A percentile compares a stretch with the other conserved stretches of the same genome.
These are phyloP conservation scores for Hypoxylon sp. DNA, from an alignment of 2,329 filamentous ascomycete species.

Conservation along the genomic window DNA sequence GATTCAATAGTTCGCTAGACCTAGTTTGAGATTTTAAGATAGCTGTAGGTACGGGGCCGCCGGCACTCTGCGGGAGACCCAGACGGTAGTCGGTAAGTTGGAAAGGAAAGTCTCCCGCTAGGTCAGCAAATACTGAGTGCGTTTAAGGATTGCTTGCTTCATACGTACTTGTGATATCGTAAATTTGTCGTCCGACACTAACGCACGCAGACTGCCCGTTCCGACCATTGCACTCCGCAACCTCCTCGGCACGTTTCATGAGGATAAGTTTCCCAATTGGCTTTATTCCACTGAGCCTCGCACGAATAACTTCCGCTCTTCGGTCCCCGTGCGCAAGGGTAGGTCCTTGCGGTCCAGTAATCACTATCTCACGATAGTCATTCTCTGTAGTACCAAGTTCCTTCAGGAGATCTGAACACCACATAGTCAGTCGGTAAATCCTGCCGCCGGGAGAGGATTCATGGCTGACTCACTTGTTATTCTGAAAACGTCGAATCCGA, in stretches of 20 bases:
- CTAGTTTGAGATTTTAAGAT: not conserved
- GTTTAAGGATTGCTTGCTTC: not conserved
- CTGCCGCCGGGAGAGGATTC: too few species aligned
- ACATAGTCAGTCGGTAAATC: not conserved
- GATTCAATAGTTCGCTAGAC: slow-evolving; percentile 1
- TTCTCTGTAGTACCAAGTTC: slow-evolving; percentile 8
- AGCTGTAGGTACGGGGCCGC: slow-evolving; percentile 1
- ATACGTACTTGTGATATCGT: slow-evolving; percentile 26
- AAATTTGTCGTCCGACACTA: slow-evolving; percentile 6
- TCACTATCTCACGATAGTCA: slow-evolving; percentile 16
- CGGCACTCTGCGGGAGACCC: slow-evolving; percentile 3
- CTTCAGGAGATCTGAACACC: slow-evolving; percentile 8
- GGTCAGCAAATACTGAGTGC: slow-evolving; percentile 10
- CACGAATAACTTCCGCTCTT: slow-evolving; percentile 15
- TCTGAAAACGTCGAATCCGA: slow-evolving; percentile 34
- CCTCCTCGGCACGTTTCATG: slow-evolving; percentile 13
- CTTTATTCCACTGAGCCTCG: not conserved
- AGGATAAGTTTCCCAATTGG: slow-evolving; percentile 20
- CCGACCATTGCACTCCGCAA: slow-evolving; percentile 24
- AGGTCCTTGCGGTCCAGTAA: slow-evolving; percentile 7
- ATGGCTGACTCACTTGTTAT: slow-evolving; percentile 32
- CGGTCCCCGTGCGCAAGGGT: slow-evolving; percentile 1
- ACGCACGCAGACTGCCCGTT: slow-evolving; percentile 21
- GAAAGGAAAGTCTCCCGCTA: slow-evolving; percentile 13
- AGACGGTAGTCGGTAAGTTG: not conserved